phyloP scores from a whole-genome alignment of 1,284 basidiomycete genomes.

The Tranzscheliella williamsii region DNA sequence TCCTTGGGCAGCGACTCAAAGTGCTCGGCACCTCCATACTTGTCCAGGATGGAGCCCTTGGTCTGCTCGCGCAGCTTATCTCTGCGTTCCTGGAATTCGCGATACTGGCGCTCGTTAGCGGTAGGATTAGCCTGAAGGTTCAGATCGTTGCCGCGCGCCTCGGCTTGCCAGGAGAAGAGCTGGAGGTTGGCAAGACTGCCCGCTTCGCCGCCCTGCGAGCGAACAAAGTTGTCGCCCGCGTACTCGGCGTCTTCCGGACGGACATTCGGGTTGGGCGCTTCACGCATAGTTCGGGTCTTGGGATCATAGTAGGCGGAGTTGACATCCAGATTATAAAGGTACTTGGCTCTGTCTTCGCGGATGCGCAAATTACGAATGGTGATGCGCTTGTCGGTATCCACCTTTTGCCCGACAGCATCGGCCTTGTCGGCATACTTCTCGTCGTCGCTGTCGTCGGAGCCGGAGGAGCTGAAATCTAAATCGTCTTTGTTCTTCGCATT shows the following conservation, averaged over 20 bases:
- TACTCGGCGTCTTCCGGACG: constrained; percentile 84
- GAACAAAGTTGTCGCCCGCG: constrained; percentile 93
- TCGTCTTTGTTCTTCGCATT: constrained; percentile 39
- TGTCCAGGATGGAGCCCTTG: constrained; percentile 67
- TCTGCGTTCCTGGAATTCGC: constrained; percentile 88
- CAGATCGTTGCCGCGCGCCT: constrained; percentile 87
- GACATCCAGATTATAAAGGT: constrained; percentile 93
- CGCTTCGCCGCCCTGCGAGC: constrained; percentile 81
- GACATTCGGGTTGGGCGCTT: constrained; percentile 80
- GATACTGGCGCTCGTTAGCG: constrained; percentile 82
- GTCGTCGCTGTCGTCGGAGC: constrained; percentile 63
- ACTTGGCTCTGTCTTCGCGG: constrained; percentile 98
- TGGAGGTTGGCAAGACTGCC: constrained; percentile 87
- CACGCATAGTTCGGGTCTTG: constrained; percentile 99
- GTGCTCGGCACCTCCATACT: constrained; percentile 93
- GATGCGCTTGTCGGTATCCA: constrained; percentile 96
- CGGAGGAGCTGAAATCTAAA: constrained; percentile 80
- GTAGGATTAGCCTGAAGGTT: constrained; percentile 96
- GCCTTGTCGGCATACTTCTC: constrained; percentile 86
- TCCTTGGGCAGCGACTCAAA: constrained; percentile 85
- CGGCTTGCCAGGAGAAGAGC: constrained; percentile 96
- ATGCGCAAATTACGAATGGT: constrained; percentile 98
- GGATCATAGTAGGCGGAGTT: constrained; percentile 98
- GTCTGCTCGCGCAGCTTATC: constrained; percentile 83
- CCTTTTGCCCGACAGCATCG: constrained; percentile 94